Evolutionary conservation across 176 grass and related monocot genomes (phyloP).

Genomic region (Aegilops umbellulata): DNA sequence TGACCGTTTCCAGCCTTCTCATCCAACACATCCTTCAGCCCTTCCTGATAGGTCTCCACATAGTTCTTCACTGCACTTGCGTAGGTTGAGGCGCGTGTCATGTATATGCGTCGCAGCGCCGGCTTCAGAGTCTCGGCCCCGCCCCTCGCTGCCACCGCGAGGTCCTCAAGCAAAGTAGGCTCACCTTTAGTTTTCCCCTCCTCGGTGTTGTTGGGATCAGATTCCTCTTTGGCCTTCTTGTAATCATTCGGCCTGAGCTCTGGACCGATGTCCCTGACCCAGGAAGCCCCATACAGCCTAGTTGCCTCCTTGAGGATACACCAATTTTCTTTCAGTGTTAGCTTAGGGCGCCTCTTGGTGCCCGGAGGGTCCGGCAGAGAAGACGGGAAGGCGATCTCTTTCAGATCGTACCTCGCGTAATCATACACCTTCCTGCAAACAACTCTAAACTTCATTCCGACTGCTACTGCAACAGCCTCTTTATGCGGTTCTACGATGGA

Average conservation of each 20-base stretch:
- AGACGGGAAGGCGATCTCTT: neutral
- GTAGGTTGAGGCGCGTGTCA: slow-evolving; percentile 21
- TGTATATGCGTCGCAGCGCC: slow-evolving; percentile 16
- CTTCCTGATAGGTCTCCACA: slow-evolving; percentile 29
- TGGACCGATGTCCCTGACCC: slow-evolving; percentile 39
- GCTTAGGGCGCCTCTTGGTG: neutral
- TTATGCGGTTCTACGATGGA: neutral
- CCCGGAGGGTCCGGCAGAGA: neutral
- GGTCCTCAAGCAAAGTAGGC: slow-evolving; percentile 23
- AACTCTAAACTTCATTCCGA: slow-evolving; percentile 55
- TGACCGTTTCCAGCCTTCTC: neutral
- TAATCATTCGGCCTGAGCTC: slow-evolving; percentile 50
- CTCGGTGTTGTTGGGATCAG: neutral
- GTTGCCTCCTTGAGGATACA: neutral
- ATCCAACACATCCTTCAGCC: slow-evolving; percentile 34
- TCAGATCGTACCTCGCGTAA: neutral
- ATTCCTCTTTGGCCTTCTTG: slow-evolving; percentile 8
- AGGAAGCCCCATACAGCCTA: neutral
- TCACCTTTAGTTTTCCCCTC: neutral
- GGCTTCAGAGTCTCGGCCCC: slow-evolving; percentile 21
- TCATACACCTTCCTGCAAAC: slow-evolving; percentile 45
- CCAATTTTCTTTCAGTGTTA: neutral
- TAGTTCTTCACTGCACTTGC: slow-evolving; percentile 26
- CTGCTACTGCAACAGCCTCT: neutral
- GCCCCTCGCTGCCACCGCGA: neutral